phyloP scores from a whole-genome alignment of 2,329 filamentous ascomycete species.

The Cladosporium phlei region DNA sequence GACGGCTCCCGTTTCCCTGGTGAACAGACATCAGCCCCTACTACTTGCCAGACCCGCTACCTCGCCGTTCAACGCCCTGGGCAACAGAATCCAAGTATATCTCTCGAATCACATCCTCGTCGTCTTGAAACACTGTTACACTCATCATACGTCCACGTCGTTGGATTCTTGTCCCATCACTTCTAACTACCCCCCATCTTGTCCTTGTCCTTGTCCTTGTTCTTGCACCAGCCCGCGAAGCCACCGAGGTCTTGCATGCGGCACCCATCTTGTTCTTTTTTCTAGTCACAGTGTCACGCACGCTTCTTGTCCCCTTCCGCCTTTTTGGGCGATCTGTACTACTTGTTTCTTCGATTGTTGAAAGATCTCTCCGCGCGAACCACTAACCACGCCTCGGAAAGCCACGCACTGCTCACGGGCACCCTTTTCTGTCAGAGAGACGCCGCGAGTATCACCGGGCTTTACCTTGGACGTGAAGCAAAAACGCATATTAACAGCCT shows the following conservation, averaged over 20 bases:
- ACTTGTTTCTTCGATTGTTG: conserved; percentile 3
- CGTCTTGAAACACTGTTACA: conserved; percentile 6
- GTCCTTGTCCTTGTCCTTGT: conserved; percentile 9
- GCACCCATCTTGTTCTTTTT: conserved; percentile 12
- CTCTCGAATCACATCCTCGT: conserved; percentile 5
- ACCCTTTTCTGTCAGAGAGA: conserved; percentile 13
- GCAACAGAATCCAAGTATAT: conserved; percentile 10
- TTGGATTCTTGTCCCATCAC: conserved; percentile 12
- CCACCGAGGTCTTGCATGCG: conserved; percentile 15
- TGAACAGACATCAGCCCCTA: conserved; percentile 14
- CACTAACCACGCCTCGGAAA: conserved; percentile 7
- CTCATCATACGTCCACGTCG: conserved; percentile 11
- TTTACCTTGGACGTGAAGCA: not conserved
- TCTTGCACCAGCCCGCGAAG: conserved; percentile 7
- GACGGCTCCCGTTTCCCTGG: conserved; percentile 11
- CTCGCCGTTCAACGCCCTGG: conserved; percentile 3
- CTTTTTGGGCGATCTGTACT: conserved; percentile 7
- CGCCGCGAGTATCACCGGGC: conserved; percentile 12
- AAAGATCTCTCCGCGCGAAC: conserved; percentile 2
- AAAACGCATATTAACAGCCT: conserved; percentile 9
- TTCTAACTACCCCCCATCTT: conserved; percentile 12
- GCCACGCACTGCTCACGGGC: conserved; percentile 10
- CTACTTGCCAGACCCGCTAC: not conserved
- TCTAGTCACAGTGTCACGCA: conserved; percentile 14
- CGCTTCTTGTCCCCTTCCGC: conserved; percentile 7